Percentiles rank a stretch among this genome's conserved stretches.
These are phyloP conservation scores for Moesziomyces parantarcticus DNA, from an alignment of 1,284 basidiomycete species.

Conservation along the genomic window DNA sequence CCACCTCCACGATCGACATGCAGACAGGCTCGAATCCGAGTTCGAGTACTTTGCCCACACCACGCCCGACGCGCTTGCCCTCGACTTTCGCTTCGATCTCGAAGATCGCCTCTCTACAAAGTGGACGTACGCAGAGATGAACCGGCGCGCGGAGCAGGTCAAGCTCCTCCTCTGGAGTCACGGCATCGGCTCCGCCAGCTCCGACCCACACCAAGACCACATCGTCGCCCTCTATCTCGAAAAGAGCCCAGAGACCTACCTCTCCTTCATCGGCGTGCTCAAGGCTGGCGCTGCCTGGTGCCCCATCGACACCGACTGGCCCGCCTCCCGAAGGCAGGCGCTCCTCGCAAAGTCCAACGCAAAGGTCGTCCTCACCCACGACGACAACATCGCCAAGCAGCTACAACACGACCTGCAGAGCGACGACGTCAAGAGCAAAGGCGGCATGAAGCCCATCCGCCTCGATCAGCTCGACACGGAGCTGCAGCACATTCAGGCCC, in stretches of 20 bases:
- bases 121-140: slow-evolving; percentile 59
- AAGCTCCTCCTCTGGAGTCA: slow-evolving; percentile 46
- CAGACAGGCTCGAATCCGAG: slow-evolving; percentile 52
- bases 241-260: slow-evolving; percentile 61
- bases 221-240: slow-evolving; percentile 62
- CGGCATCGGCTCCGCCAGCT: slow-evolving; percentile 45
- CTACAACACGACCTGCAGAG: slow-evolving; percentile 37
- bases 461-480: slow-evolving; percentile 51
- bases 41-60: slow-evolving; percentile 49
- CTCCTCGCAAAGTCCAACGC: slow-evolving; percentile 65
- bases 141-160: slow-evolving; percentile 51
- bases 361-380: slow-evolving; percentile 50
- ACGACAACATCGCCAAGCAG: slow-evolving; percentile 40
- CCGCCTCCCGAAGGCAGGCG: slow-evolving; percentile 61
- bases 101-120: slow-evolving; percentile 18
- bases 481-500: slow-evolving; percentile 4
- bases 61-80: slow-evolving; percentile 46
- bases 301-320: slow-evolving; percentile 68
- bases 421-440: slow-evolving; percentile 24
- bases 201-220: slow-evolving; percentile 30
- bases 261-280: slow-evolving; percentile 60
- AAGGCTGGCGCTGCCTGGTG: slow-evolving; percentile 68
- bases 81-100: slow-evolving; percentile 58
- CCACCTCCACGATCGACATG: slow-evolving; percentile 21
- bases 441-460: slow-evolving; percentile 43